phyloP scores from a whole-genome alignment of 2,329 filamentous ascomycete species.

The Dothideomycetes sp. region DNA sequence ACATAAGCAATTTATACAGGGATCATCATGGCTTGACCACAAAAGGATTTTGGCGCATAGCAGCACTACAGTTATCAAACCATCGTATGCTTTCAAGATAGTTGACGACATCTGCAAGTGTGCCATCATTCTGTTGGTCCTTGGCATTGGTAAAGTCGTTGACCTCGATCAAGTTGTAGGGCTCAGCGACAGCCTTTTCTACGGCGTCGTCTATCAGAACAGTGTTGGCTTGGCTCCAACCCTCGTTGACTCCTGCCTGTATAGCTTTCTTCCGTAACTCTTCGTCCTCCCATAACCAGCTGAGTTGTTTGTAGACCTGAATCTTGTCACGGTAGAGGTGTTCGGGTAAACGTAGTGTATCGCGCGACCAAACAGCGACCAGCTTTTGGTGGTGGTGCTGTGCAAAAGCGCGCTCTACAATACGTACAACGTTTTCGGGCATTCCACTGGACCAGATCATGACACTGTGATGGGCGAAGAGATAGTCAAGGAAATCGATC shows the following conservation, averaged over 20 bases:
- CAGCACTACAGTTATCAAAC: conserved; percentile 3
- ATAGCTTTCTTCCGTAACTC: conserved; percentile 30
- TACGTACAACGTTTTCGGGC: conserved; percentile 59
- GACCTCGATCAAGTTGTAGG: conserved; percentile 70
- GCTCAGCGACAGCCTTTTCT: conserved; percentile 74
- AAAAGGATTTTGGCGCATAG: conserved; percentile 3
- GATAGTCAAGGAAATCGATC: conserved; percentile 59
- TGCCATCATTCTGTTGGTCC: neutral
- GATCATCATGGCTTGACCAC: neutral
- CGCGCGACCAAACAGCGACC: conserved; percentile 67
- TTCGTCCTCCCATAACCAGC: conserved; percentile 55
- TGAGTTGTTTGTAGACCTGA: conserved; percentile 83
- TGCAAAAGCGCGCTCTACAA: conserved; percentile 58
- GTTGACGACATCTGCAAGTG: conserved; percentile 2
- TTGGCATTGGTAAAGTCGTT: conserved; percentile 55
- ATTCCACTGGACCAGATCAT: conserved; percentile 88
- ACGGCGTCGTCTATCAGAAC: conserved; percentile 78
- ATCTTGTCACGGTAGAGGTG: conserved; percentile 61
- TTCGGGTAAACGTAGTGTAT: conserved; percentile 58
- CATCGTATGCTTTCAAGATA: conserved; percentile 6
- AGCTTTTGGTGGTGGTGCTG: conserved; percentile 45
- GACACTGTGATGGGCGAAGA: conserved; percentile 65
- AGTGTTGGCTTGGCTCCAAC: conserved; percentile 78
- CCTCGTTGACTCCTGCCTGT: conserved; percentile 29
- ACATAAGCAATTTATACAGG: neutral